Evolutionary conservation across 805 yeast genomes (phyloP).

Genomic region (Hanseniaspora taiwanica): DNA sequence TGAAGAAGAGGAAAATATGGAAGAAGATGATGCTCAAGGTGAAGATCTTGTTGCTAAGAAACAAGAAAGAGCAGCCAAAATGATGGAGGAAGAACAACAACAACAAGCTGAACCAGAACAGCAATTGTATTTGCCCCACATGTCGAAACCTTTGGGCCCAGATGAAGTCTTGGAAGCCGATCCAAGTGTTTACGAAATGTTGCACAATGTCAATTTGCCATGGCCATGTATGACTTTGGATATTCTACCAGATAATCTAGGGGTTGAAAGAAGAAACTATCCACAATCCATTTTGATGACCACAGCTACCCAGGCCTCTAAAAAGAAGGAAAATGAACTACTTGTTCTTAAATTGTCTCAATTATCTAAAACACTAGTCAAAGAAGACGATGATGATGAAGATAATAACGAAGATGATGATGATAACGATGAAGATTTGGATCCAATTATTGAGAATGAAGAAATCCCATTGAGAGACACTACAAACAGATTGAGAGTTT

Average conservation of each 20-base stretch:
- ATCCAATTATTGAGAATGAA: slow-evolving; percentile 82
- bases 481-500: slow-evolving; percentile 77
- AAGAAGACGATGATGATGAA: slow-evolving; percentile 57
- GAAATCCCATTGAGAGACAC: slow-evolving; percentile 66
- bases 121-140: slow-evolving; percentile 70
- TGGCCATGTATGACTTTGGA: slow-evolving; percentile 97
- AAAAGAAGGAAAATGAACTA: slow-evolving; percentile 78
- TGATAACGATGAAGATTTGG: slow-evolving; percentile 62
- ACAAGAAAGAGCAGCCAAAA: slow-evolving; percentile 24
- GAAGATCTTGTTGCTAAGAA: slow-evolving; percentile 21
- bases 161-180: slow-evolving; percentile 95
- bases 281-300: slow-evolving; percentile 80
- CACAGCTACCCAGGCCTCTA: slow-evolving; percentile 88
- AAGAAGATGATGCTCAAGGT: slow-evolving; percentile 21
- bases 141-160: slow-evolving; percentile 81
- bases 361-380: slow-evolving; percentile 74
- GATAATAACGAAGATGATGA: slow-evolving; percentile 62
- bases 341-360: slow-evolving; percentile 73
- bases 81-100: slow-evolving; percentile 25
- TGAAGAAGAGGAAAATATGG: slow-evolving; percentile 26
- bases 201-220: slow-evolving; percentile 83
- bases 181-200: slow-evolving; percentile 90
- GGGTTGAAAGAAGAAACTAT: slow-evolving; percentile 75
- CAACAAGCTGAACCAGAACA: slow-evolving; percentile 25
- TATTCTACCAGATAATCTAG: slow-evolving; percentile 72